These are phyloP conservation scores for Candida vaughaniae DNA, from an alignment of 805 yeast species.

Conservation along the genomic window DNA sequence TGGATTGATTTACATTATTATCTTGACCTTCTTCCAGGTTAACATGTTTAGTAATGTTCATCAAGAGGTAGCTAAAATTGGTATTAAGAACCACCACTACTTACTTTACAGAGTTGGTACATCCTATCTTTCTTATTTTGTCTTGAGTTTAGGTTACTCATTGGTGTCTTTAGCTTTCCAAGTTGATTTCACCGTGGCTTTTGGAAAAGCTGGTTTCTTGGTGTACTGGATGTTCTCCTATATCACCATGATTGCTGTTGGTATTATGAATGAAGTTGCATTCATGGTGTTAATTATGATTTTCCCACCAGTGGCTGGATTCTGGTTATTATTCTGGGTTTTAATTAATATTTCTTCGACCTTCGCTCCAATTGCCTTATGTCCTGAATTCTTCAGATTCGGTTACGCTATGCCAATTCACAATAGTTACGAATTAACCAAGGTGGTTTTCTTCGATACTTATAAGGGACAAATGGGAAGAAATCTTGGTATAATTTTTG, in stretches of 20 bases:
- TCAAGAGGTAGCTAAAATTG: slow-evolving; percentile 42
- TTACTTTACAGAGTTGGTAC: slow-evolving; percentile 51
- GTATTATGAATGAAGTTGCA: slow-evolving; percentile 69
- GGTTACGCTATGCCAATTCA: slow-evolving; percentile 72
- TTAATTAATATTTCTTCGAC: slow-evolving; percentile 67
- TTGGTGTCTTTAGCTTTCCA: slow-evolving; percentile 68
- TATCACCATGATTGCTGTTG: slow-evolving; percentile 72
- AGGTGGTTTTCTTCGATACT: slow-evolving; percentile 57
- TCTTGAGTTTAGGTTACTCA: slow-evolving; percentile 58
- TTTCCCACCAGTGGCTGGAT: slow-evolving; percentile 65
- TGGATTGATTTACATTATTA: slow-evolving; percentile 70
- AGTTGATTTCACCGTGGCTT: slow-evolving; percentile 54
- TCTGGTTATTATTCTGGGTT: slow-evolving; percentile 73
- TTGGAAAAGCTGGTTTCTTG: slow-evolving; percentile 69
- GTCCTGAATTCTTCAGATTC: slow-evolving; percentile 56
- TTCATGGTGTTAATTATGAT: slow-evolving; percentile 50
- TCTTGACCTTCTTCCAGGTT: slow-evolving; percentile 71
- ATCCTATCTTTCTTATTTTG: slow-evolving; percentile 53
- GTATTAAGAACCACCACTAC: slow-evolving; percentile 44
- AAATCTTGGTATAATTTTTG: slow-evolving; percentile 56
- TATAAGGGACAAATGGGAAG: slow-evolving; percentile 59
- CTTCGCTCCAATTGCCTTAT: slow-evolving; percentile 61
- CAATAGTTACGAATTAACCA: slow-evolving; percentile 60
- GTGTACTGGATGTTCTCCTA: slow-evolving; percentile 71
- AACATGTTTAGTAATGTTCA: slow-evolving; percentile 59